Percentiles rank a stretch among this genome's conserved stretches.
Conservation (phyloP, 2,329 filamentous ascomycete genomes). For the Aspergillus hortae region DNA sequence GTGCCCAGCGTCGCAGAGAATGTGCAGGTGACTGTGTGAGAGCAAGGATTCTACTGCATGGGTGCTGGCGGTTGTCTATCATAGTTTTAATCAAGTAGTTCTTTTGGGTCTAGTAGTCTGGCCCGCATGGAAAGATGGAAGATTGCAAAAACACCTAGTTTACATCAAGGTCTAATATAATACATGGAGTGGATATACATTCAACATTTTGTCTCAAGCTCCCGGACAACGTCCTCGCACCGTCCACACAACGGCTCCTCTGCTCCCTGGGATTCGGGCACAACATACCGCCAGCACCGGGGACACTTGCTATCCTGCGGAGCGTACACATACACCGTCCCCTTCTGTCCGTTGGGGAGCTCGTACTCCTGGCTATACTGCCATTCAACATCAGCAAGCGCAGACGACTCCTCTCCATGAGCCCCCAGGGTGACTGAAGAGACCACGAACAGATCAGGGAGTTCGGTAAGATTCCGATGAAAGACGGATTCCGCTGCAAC, state of each 20-base stretch:
- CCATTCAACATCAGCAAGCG: conserved; percentile 37
- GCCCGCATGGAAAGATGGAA: not conserved
- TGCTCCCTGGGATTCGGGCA: conserved; percentile 43
- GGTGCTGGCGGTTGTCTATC: not conserved
- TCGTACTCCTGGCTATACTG: conserved; percentile 42
- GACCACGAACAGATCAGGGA: conserved; percentile 66
- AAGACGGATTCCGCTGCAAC: conserved; percentile 20
- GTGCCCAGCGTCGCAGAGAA: conserved; percentile 47
- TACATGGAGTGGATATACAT: not conserved
- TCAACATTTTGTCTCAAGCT: not conserved
- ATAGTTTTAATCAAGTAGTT: not conserved
- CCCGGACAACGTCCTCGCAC: conserved; percentile 63
- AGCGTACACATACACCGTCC: conserved; percentile 41
- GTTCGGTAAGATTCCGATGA: conserved; percentile 43
- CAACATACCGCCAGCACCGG: conserved; percentile 84
- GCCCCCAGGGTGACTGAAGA: conserved; percentile 57
- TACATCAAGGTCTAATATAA: not conserved
- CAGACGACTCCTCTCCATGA: conserved; percentile 23
- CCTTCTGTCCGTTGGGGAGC: conserved; percentile 28
- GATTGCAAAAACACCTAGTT: not conserved
- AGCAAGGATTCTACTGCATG: too few species aligned
- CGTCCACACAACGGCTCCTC: conserved; percentile 66
- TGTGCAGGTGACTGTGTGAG: not conserved
- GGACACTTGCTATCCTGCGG: conserved; percentile 67
- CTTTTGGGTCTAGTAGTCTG: not conserved